Evolutionary conservation across 2,329 filamentous ascomycete species (phyloP).

Genomic region (Simplicillium aogashimaense): DNA sequence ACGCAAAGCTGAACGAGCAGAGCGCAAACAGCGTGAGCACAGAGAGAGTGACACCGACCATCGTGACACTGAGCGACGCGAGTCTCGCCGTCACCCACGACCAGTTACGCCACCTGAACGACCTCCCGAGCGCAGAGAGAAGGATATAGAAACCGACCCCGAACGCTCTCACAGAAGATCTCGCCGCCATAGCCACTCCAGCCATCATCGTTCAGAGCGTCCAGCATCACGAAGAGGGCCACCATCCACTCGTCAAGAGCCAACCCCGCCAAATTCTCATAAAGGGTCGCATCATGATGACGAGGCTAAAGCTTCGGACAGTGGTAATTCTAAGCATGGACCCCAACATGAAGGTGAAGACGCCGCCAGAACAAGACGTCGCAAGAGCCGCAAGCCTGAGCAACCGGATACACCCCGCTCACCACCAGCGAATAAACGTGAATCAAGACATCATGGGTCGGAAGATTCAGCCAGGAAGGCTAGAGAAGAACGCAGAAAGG

Average conservation of each 20-base stretch:
- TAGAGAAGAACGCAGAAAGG: conserved; percentile 19
- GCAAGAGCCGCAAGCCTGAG: not conserved
- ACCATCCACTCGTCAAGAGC: conserved; percentile 3
- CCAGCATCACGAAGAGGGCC: conserved; percentile 16
- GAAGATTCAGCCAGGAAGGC: conserved; percentile 3
- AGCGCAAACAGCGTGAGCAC: conserved; percentile 7
- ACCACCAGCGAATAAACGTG: too few species aligned
- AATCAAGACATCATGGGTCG: not conserved
- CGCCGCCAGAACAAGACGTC: conserved; percentile 3
- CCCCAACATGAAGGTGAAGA: conserved; percentile 1
- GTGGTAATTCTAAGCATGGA: not conserved
- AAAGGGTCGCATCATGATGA: conserved; percentile 3
- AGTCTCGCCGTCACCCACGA: conserved; percentile 2
- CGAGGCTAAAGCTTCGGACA: not conserved
- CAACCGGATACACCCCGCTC: too few species aligned
- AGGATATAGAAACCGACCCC: conserved; percentile 21
- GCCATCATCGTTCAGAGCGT: conserved; percentile 17
- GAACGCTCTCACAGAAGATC: conserved; percentile 26
- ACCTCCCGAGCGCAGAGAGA: conserved; percentile 13
- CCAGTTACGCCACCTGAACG: conserved; percentile 3
- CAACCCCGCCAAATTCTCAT: conserved; percentile 1
- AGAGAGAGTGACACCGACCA: conserved; percentile 6
- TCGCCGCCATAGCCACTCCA: conserved; percentile 30
- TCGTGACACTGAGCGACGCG: conserved; percentile 8
- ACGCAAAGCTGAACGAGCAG: conserved; percentile 32